Evolutionary conservation across 2,329 filamentous ascomycete species (phyloP).

Genomic region (Albophoma yamanashiensis): DNA sequence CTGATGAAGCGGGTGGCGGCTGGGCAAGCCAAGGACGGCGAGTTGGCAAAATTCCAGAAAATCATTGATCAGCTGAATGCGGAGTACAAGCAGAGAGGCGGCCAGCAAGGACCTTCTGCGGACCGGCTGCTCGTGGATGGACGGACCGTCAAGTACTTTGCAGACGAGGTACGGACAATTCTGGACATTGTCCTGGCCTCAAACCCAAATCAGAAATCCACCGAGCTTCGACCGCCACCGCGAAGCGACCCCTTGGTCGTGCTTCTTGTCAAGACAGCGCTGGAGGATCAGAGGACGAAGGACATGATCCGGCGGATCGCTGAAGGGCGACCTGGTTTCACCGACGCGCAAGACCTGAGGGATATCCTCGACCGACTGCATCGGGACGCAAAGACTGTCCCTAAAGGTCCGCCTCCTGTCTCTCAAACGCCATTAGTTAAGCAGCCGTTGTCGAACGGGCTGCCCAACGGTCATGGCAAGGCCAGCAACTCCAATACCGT

Average conservation of each 20-base stretch:
- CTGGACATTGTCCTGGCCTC: conserved; percentile 48
- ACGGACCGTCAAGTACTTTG: conserved; percentile 48
- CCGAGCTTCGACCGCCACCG: conserved; percentile 39
- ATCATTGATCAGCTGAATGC: conserved; percentile 71
- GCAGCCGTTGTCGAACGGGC: conserved; percentile 18
- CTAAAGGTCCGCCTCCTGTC: conserved; percentile 14
- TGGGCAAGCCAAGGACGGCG: conserved; percentile 58
- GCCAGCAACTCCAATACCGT: conserved; percentile 6
- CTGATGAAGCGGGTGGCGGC: conserved; percentile 78
- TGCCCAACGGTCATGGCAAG: conserved; percentile 18
- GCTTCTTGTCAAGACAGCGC: conserved; percentile 42
- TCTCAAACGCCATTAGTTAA: conserved; percentile 18
- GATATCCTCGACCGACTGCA: conserved; percentile 37
- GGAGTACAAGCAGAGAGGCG: conserved; percentile 42
- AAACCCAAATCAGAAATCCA: conserved; percentile 45
- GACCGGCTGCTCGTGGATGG: conserved; percentile 44
- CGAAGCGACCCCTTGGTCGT: conserved; percentile 47
- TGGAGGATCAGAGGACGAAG: conserved; percentile 39
- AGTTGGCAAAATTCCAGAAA: conserved; percentile 65
- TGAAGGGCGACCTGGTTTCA: conserved; percentile 35
- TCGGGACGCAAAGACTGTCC: conserved; percentile 27
- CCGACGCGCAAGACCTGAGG: conserved; percentile 45
- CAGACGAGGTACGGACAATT: conserved; percentile 46
- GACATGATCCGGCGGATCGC: conserved; percentile 45
- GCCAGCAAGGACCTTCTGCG: conserved; percentile 40